Base-by-base conservation (phyloP, 129 eudicot species). In the Calendula officinalis region DNA sequence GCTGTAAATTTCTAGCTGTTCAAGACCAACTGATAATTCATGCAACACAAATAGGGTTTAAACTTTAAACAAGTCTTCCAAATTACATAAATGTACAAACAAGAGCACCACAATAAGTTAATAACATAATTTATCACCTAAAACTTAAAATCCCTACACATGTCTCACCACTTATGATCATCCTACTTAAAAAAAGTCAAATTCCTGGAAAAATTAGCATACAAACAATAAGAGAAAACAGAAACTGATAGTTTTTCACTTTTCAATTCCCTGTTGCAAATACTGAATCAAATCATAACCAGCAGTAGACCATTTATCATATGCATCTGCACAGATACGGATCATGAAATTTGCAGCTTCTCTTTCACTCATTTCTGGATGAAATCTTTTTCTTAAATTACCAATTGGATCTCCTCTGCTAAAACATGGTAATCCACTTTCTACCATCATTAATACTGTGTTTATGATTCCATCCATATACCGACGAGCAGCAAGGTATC, bases 311-410 rank as follows among this genome's bases (percentile, higher is more conserved):
- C 99, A 94, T 68, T 94, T 94, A 59, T 94, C 91, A 64, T 94
- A 94, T 37, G 99, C 97, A 72, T 94, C 99, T 3, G 85, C 82
- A 71, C 99, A 94, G 15, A 69, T 81, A 4, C 83, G 90, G 52
- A 94, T 94, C 99, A 94, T 94, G 74, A 85, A 94, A 72, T 81
- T 86, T 38, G 99, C 95, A 7, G 99, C 99, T 71, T 94, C 97
- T 7, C 97, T 85, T 50, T 94, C 97, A 11, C 89, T 89, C 99
- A 94, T 94, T 72, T 94, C 99, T 0, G 97, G 99, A 64, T 86
- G 96, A 67, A 94, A 94, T 67, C 99, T 80, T 77, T 94, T 94
- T 41, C 99, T 74, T 22, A 94, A 90, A 69, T 94, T 94, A 14
- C 94, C 99, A 56, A 94, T 89, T 1, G 99, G 95, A 57, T 89